phyloP scores from a whole-genome alignment of 2,329 filamentous ascomycete genomes.

The Beauveria brongniartii region DNA sequence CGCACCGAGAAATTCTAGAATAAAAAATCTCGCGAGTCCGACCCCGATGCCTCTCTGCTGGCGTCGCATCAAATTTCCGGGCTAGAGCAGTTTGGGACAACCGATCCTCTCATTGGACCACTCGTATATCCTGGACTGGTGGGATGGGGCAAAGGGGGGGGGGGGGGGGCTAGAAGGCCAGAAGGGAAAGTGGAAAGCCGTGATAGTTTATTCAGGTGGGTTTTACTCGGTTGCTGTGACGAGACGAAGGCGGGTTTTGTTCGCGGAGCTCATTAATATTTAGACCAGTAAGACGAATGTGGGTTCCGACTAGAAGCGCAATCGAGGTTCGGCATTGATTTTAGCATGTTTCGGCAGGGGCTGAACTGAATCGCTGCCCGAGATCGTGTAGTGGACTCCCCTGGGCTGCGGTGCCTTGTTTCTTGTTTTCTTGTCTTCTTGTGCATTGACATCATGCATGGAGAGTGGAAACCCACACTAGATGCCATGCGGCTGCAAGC shows the following conservation, averaged over 20 bases:
- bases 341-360: neutral
- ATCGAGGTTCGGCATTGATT: neutral
- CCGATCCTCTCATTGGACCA: conserved; percentile 1
- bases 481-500: conserved; percentile 6
- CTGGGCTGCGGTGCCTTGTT: neutral
- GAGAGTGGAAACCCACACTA: neutral
- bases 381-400: conserved; percentile 2
- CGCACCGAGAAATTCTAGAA: conserved; percentile 8
- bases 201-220: no score
- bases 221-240: no score
- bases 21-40: neutral
- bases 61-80: conserved; percentile 10
- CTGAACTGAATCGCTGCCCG: conserved; percentile 6
- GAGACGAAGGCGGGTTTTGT: no score
- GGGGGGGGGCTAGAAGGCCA: neutral
- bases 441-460: neutral
- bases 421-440: neutral
- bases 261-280: no score
- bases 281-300: neutral
- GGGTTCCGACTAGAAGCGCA: neutral
- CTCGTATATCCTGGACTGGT: neutral
- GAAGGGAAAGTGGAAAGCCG: neutral
- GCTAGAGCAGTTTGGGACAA: neutral
- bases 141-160: neutral
- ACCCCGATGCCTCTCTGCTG: neutral